A percentile compares a stretch with the other conserved stretches of the same genome.
phyloP scores from a whole-genome alignment of 2,329 filamentous ascomycete genomes.

The Diatrype stigma region DNA sequence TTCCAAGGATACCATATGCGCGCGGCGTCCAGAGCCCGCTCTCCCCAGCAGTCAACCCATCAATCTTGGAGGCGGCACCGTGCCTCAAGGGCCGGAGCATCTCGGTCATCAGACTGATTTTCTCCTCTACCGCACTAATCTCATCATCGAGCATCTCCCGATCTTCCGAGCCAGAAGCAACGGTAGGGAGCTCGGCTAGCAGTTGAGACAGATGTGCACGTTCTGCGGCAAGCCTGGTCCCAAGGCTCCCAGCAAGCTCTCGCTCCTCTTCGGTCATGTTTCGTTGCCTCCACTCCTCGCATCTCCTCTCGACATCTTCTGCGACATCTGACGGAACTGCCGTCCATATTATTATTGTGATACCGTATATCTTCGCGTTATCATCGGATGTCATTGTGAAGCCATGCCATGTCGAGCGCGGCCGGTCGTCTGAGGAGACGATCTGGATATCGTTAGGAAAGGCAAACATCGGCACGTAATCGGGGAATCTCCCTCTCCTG shows the following conservation, averaged over 20 bases:
- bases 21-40: conserved; percentile 94
- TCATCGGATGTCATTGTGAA: conserved; percentile 97
- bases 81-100: conserved; percentile 88
- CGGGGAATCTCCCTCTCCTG: conserved; percentile 81
- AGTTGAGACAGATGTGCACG: conserved; percentile 86
- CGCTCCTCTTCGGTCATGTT: conserved; percentile 90
- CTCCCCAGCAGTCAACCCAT: conserved; percentile 90
- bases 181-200: conserved; percentile 74
- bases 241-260: conserved; percentile 86
- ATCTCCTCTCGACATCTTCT: conserved; percentile 76
- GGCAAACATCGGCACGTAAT: conserved; percentile 98
- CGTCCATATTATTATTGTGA: conserved; percentile 90
- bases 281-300: conserved; percentile 77
- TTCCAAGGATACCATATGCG: conserved; percentile 86
- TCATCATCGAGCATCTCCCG: conserved; percentile 87
- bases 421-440: conserved; percentile 89
- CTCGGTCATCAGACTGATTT: conserved; percentile 95
- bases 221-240: conserved; percentile 80
- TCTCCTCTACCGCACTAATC: conserved; percentile 94
- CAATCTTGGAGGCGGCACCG: conserved; percentile 93
- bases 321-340: conserved; percentile 78
- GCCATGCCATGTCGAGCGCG: conserved; percentile 96
- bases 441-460: conserved; percentile 98
- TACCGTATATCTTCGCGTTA: conserved; percentile 85
- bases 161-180: conserved; percentile 74